phyloP scores from a whole-genome alignment of 2,329 filamentous ascomycete genomes.

The Fusarium beomiforme region DNA sequence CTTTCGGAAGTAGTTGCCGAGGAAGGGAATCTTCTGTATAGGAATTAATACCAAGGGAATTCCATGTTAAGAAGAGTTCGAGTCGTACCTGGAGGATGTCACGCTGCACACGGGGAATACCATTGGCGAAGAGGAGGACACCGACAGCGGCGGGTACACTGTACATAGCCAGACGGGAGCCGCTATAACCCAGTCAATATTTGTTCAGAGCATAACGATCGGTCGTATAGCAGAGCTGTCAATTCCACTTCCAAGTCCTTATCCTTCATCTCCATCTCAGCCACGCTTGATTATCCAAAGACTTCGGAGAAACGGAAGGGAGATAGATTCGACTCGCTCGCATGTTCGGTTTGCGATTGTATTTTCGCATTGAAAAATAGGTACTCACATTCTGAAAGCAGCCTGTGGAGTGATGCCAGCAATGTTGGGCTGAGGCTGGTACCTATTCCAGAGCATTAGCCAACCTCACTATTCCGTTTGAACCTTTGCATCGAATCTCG shows the following conservation, averaged over 20 bases:
- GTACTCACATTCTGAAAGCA: conserved; percentile 62
- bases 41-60: conserved; percentile 35
- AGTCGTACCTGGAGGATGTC: conserved; percentile 67
- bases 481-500: background rate
- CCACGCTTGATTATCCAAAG: background rate
- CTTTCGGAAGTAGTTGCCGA: conserved; percentile 62
- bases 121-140: conserved; percentile 69
- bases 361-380: background rate
- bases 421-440: conserved; percentile 67
- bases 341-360: background rate
- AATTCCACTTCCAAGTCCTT: background rate
- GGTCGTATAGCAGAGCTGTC: background rate
- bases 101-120: conserved; percentile 67
- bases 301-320: conserved; percentile 39
- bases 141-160: conserved; percentile 67
- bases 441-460: conserved; percentile 57
- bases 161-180: conserved; percentile 62
- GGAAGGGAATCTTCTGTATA: conserved; percentile 63
- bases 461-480: background rate
- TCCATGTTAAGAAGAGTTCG: accelerated
- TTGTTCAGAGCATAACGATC: background rate
- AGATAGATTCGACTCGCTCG: conserved; percentile 16
- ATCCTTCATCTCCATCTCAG: background rate
- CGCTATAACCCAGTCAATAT: conserved; percentile 51
- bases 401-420: conserved; percentile 62